Evolutionary conservation across 139 green algal genomes (phyloP), one percentile per base, ranked within the genome.

Genomic region (Yamagishiella unicocca): DNA sequence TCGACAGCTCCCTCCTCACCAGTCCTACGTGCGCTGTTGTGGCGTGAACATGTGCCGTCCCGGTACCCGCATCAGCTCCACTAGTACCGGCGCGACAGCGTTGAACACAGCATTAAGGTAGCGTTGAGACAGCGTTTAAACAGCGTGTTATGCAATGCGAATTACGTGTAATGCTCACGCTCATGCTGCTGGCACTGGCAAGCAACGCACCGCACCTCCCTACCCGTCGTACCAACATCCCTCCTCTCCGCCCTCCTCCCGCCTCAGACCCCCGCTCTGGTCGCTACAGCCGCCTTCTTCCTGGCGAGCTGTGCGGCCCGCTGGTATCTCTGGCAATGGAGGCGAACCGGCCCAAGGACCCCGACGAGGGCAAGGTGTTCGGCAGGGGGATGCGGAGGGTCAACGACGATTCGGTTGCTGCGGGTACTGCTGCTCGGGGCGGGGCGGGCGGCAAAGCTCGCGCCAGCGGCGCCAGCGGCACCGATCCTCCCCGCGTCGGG

Each of bases 361-460:
- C 62, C 31, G 90, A 90, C 66, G 93, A 76, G 37, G 90, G 88
- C 7, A 90, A 89, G 74, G 90, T 92, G 46, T 95, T 95, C 86
- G 93, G 94, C 1, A 73, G 85, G 1, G 92, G 94, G 76, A 95
- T 95, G 82, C 85, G 94, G 1, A 14, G 54, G 1, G 88, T 84
- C 33, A 90, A 88, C 76, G 40, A 70, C 7, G 46, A 74, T 64
- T 67, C 50, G 37, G 37, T 27, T 8, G 35, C 37, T 5, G 4
- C 38, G 46, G 50, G n/a, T 12, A 19, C 29, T 45, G 7, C 55
- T 7, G n/a, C 42, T 31, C 17, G 33, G n/a, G 50, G 27, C 71
- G 50, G 25, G 70, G 45, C 9, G 14, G 72, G 72, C 45, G 38
- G 14, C 70, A 19, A 1, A 2, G 38, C 22, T 38, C 2, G 14